Percentiles rank a stretch among this genome's conserved stretches.
These are phyloP conservation scores for Silene vulgaris DNA, from an alignment of 179 eudicot species.

Conservation along the genomic window DNA sequence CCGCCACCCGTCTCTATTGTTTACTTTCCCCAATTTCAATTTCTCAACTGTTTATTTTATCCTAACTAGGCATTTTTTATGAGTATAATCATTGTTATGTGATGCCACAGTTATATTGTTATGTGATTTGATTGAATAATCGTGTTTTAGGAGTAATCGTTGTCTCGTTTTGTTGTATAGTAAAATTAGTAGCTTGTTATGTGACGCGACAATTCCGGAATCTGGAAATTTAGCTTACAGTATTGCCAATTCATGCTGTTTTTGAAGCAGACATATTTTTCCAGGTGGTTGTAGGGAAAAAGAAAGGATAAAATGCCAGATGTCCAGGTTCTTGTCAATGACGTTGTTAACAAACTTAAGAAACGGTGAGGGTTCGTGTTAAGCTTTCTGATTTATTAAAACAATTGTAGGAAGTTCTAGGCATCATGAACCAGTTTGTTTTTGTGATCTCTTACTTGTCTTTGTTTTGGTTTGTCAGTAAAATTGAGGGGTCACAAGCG, in stretches of 20 bases:
- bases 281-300: not conserved
- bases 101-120: no score
- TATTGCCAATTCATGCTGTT: no score
- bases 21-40: no score
- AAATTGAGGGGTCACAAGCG: conserved; percentile 89
- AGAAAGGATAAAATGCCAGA: conserved; percentile 56
- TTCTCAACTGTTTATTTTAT: no score
- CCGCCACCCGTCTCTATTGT: no score
- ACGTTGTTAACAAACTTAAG: conserved; percentile 58
- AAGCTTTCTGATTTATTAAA: not conserved
- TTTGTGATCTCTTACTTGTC: conserved; percentile 3
- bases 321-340: conserved; percentile 71
- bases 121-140: not conserved
- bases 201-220: no score
- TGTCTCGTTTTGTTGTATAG: no score
- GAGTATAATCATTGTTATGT: no score
- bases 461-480: conserved; percentile 33
- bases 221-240: no score
- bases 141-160: not conserved
- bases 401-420: not conserved
- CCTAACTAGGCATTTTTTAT: no score
- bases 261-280: not conserved
- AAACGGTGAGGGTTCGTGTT: conserved; percentile 49
- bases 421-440: not conserved
- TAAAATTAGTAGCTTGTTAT: no score